Conservation (phyloP, 306 rosid genomes). For the Gynostemma pentaphyllum region DNA sequence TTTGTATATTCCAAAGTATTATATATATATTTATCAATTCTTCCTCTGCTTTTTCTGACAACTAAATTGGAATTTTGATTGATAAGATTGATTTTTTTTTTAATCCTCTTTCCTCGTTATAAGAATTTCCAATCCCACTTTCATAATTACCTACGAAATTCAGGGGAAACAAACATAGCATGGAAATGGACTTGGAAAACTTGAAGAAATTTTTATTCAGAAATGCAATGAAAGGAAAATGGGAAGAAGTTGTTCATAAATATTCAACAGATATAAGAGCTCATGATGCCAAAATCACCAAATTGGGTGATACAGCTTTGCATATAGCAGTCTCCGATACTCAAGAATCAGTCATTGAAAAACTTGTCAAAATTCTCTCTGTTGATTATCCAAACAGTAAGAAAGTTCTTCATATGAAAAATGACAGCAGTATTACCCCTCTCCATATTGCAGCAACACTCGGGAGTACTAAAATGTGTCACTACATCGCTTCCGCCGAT, state of each 20-base stretch:
- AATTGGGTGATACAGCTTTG: slow-evolving; percentile 29
- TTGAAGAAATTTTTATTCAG: background rate
- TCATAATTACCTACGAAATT: too few relatives aligned
- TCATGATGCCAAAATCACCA: slow-evolving; percentile 10
- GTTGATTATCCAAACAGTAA: background rate
- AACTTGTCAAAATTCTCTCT: background rate
- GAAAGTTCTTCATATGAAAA: background rate
- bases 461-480: slow-evolving; percentile 22
- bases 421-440: slow-evolving; percentile 31
- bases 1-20: too few relatives aligned
- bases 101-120: too few relatives aligned
- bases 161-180: too few relatives aligned
- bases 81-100: too few relatives aligned
- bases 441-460: slow-evolving; percentile 36
- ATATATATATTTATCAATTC: too few relatives aligned
- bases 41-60: too few relatives aligned
- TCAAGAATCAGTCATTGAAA: background rate
- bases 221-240: slow-evolving; percentile 20
- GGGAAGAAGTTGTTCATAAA: slow-evolving; percentile 15
- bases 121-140: too few relatives aligned
- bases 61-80: too few relatives aligned
- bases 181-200: background rate
- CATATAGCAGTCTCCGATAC: slow-evolving; percentile 37
- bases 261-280: background rate
- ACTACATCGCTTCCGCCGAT: background rate